Evolutionary conservation across 2,329 filamentous ascomycete species (phyloP).

Genomic region (Chalara sp.): DNA sequence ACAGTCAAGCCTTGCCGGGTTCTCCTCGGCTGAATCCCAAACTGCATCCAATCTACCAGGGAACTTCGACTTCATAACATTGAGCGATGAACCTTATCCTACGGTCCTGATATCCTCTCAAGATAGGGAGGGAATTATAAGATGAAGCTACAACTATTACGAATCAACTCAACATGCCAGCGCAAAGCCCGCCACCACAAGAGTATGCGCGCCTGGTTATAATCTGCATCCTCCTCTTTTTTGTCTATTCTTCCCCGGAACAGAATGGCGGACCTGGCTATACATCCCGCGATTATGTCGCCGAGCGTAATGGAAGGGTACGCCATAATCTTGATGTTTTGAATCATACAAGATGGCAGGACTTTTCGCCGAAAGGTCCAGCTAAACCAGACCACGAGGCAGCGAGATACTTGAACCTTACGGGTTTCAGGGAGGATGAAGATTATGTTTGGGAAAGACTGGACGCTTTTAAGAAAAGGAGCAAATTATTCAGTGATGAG

Average conservation of each 20-base stretch:
- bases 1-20: neutral
- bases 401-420: slow-evolving; percentile 57
- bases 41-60: too few relatives aligned
- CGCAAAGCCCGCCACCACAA: slow-evolving; percentile 17
- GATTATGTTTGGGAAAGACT: slow-evolving; percentile 75
- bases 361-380: slow-evolving; percentile 42
- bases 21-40: neutral
- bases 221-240: slow-evolving; percentile 26
- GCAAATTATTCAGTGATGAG: slow-evolving; percentile 52
- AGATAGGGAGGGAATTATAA: neutral
- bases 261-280: slow-evolving; percentile 29
- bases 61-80: too few relatives aligned
- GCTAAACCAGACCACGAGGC: slow-evolving; percentile 16
- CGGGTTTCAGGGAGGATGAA: slow-evolving; percentile 69
- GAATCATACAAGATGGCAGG: slow-evolving; percentile 51
- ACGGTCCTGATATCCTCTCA: neutral
- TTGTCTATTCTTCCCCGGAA: slow-evolving; percentile 23
- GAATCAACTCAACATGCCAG: slow-evolving; percentile 15
- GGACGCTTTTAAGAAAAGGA: slow-evolving; percentile 56
- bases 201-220: slow-evolving; percentile 23
- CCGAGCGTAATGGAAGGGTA: slow-evolving; percentile 44
- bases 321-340: slow-evolving; percentile 45
- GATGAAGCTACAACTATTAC: neutral
- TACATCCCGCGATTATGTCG: slow-evolving; percentile 35
- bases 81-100: too few relatives aligned